Percentiles rank a stretch among this genome's conserved stretches.
Conservation (phyloP, 2,329 filamentous ascomycete genomes). For the Golovinomyces cichoracearum region DNA sequence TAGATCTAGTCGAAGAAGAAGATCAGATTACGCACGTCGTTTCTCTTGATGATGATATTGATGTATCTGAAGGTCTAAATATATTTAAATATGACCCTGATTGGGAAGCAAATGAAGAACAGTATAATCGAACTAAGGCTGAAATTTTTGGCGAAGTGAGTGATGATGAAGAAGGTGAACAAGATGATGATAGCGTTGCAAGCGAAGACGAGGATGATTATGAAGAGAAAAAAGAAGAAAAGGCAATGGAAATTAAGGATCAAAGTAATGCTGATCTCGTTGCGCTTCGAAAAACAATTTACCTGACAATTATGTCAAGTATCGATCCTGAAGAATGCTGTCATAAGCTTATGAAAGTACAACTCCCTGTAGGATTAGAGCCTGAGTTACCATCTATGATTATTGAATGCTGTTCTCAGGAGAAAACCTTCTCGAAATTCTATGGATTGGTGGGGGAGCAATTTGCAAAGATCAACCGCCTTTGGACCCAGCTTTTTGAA, state of each 20-base stretch:
- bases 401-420: conserved; percentile 86
- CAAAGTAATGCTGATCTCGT: conserved; percentile 90
- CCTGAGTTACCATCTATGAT: conserved; percentile 87
- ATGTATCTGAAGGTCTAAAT: conserved; percentile 68
- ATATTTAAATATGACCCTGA: conserved; percentile 85
- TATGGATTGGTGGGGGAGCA: conserved; percentile 84
- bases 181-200: conserved; percentile 19
- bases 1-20: conserved; percentile 90
- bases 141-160: conserved; percentile 90
- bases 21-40: conserved; percentile 86
- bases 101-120: conserved; percentile 73
- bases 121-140: conserved; percentile 71
- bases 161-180: conserved; percentile 45
- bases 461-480: conserved; percentile 81
- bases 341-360: conserved; percentile 90
- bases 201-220: conserved; percentile 38
- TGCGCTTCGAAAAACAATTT: conserved; percentile 78
- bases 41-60: conserved; percentile 58
- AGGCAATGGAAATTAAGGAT: conserved; percentile 85
- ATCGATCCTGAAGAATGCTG: conserved; percentile 90
- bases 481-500: conserved; percentile 87
- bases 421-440: conserved; percentile 93
- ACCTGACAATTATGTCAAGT: conserved; percentile 90
- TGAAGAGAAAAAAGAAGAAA: conserved; percentile 52
- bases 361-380: conserved; percentile 64